Conservation (phyloP, 805 yeast genomes). For the Myxozyma lipomycoides region DNA sequence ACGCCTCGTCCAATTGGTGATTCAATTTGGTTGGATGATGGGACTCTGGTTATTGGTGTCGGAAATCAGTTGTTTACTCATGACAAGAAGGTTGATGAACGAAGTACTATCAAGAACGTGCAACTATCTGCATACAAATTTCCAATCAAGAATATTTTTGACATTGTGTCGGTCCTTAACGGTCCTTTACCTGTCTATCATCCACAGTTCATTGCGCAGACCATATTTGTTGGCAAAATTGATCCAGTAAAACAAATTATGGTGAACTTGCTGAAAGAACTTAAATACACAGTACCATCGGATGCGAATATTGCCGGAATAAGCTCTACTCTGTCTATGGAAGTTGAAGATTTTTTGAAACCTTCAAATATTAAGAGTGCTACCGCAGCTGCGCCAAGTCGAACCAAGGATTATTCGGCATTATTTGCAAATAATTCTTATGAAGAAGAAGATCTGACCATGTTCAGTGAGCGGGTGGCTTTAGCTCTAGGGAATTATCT, state of each 20-base stretch:
- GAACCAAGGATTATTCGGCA: conserved; percentile 18
- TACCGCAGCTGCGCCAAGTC: conserved; percentile 3
- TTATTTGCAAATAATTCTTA: conserved; percentile 7
- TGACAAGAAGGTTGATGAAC: conserved; percentile 60
- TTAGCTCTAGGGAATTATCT: conserved; percentile 55
- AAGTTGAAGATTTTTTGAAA: conserved; percentile 35
- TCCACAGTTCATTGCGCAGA: conserved; percentile 80
- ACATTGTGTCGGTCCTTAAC: conserved; percentile 70
- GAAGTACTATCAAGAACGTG: conserved; percentile 49
- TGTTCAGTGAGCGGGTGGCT: conserved; percentile 45
- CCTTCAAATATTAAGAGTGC: conserved; percentile 2
- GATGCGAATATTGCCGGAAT: conserved; percentile 39
- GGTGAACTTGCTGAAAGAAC: conserved; percentile 46
- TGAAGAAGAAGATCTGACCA: conserved; percentile 12
- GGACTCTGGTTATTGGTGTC: conserved; percentile 73
- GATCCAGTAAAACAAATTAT: conserved; percentile 56
- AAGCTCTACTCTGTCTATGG: conserved; percentile 32
- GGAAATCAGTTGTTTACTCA: conserved; percentile 87
- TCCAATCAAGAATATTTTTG: conserved; percentile 46
- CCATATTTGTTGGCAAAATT: conserved; percentile 58
- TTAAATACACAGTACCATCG: conserved; percentile 53
- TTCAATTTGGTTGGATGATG: conserved; percentile 78
- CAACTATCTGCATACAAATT: conserved; percentile 54
- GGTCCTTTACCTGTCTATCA: conserved; percentile 90
- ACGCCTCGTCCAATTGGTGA: conserved; percentile 85